Evolutionary conservation across 352 stramenopile genomes (phyloP), one percentile per base, ranked within the genome.

Genomic region (Pythium monospermum): DNA sequence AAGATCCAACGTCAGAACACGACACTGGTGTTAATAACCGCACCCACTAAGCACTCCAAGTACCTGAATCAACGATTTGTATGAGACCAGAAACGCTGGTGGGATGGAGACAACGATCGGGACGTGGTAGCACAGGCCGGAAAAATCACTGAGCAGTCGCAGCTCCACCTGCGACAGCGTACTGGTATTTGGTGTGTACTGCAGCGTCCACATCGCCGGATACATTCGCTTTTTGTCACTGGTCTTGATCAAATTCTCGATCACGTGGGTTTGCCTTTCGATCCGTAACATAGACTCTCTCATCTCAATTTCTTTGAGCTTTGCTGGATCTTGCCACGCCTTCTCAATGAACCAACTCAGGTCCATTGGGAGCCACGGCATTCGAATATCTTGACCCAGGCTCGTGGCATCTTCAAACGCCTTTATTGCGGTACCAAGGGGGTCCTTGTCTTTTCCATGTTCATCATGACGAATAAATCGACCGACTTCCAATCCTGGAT

Each of bases 71-170:
- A 33, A 59, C 6, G 43, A 36, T 0, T 40, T 46, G 31, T 61
- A 57, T 26, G 61, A 45, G 46, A 11, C 27, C 19, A 64, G 22
- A n/a, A 69, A 57, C 41, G 39, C 2, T 13, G 33, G 36, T 1
- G 35, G 33, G 10, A 69, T 46, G 0, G 27, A 15, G 12, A 69
- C 49, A 36, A 59, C 33, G 56, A 69, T 58, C 6, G 61, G 61
- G 0, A 19, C 15, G 37, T 69, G 61, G 33, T 54, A 65, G 55
- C 61, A 69, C 28, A 32, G 38, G 35, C 61, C 61, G 1, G 61
- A 69, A 6, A 69, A 23, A 21, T 69, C 49, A 6, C 61, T 69
- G 13, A 61, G 30, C 30, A 35, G 8, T 13, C 30, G 30, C 30
- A 35, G 7, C 7, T 13, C 7, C 30, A 35, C 30, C 7, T 35